Evolutionary conservation across 2,329 filamentous ascomycete species (phyloP).

Genomic region (Sphaerulina vaccinii): DNA sequence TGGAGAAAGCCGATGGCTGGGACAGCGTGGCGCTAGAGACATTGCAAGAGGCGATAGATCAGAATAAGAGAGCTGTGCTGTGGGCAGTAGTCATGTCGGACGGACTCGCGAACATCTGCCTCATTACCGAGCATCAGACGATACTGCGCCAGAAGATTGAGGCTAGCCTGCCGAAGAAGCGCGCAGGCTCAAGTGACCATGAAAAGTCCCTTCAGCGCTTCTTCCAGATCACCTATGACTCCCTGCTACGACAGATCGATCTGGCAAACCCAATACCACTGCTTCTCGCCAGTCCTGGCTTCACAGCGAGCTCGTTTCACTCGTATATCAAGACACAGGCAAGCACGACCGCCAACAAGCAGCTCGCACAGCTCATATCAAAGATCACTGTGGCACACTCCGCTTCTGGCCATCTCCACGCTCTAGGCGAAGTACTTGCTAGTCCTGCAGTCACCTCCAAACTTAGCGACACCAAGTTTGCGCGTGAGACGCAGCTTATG

Average conservation of each 20-base stretch:
- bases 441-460: constrained; percentile 73
- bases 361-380: constrained; percentile 61
- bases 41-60: constrained; percentile 74
- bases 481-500: constrained; percentile 78
- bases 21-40: constrained; percentile 82
- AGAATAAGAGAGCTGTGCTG: constrained; percentile 75
- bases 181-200: constrained; percentile 61
- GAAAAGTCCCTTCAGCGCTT: constrained; percentile 63
- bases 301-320: constrained; percentile 77
- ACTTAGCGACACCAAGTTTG: constrained; percentile 84
- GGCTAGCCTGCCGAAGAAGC: constrained; percentile 65
- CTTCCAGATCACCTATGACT: constrained; percentile 73
- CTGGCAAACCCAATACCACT: constrained; percentile 67
- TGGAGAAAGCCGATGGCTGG: constrained; percentile 84
- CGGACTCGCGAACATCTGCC: constrained; percentile 75
- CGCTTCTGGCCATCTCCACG: constrained; percentile 81
- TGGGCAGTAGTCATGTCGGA: constrained; percentile 95
- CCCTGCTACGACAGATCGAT: constrained; percentile 75
- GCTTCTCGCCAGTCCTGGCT: constrained; percentile 84
- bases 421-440: constrained; percentile 81
- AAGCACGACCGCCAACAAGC: constrained; percentile 69
- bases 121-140: constrained; percentile 78
- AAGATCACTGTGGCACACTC: constrained; percentile 75
- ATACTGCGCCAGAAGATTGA: constrained; percentile 70
- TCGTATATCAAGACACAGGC: constrained; percentile 65